These are phyloP conservation scores for Pichia deserticola DNA, from an alignment of 805 yeast species.

Conservation along the genomic window DNA sequence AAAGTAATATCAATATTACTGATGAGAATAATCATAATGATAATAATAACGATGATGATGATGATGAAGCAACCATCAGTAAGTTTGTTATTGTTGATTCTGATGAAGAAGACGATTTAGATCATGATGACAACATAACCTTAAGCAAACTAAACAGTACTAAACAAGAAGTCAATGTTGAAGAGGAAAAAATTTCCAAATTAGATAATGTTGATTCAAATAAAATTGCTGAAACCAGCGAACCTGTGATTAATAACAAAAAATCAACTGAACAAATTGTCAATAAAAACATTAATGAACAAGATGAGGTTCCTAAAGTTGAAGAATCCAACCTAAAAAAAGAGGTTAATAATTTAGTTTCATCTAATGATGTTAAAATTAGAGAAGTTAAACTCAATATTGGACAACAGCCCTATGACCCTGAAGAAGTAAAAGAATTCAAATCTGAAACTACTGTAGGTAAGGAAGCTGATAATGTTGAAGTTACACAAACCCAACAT, in stretches of 20 bases:
- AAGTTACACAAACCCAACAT: background rate
- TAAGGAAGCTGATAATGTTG: background rate
- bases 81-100: background rate
- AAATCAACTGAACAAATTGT: too few relatives aligned
- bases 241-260: too few relatives aligned
- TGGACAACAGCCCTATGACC: background rate
- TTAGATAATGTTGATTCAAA: too few relatives aligned
- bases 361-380: background rate
- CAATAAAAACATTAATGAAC: too few relatives aligned
- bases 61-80: background rate
- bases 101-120: constrained; percentile 1
- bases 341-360: background rate
- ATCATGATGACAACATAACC: background rate
- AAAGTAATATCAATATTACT: background rate
- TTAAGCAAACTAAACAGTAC: background rate
- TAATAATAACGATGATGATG: background rate
- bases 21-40: background rate
- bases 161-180: background rate
- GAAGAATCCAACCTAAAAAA: background rate
- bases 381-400: background rate
- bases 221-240: too few relatives aligned
- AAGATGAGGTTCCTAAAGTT: background rate
- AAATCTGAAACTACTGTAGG: too few relatives aligned
- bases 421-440: background rate
- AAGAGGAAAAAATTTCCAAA: background rate